These are phyloP conservation scores for Tephrocybe sp. DNA, from an alignment of 768 basidiomycete genomes.

Conservation along the genomic window DNA sequence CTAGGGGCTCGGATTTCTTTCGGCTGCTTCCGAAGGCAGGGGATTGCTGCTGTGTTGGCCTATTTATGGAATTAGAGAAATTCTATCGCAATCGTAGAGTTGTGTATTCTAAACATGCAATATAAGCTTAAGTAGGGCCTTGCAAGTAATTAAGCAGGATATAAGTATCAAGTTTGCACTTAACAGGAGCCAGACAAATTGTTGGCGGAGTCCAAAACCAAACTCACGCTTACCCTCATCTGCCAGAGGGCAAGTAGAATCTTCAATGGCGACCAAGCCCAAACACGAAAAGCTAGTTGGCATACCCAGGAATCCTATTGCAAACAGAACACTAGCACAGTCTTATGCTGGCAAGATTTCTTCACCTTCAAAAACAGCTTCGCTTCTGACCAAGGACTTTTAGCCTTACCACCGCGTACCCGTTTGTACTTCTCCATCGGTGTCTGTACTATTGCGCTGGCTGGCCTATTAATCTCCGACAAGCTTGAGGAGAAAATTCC, in stretches of 20 bases:
- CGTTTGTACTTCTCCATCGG: constrained; percentile 50
- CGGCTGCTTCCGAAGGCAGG: too few relatives aligned
- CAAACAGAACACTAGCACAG: constrained; percentile 32
- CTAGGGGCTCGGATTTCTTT: too few relatives aligned
- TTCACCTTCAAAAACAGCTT: neutral
- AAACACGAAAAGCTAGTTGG: constrained; percentile 7
- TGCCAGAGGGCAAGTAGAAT: neutral
- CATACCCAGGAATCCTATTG: constrained; percentile 14
- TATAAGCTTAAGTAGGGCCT: too few relatives aligned
- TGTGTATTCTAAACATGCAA: neutral
- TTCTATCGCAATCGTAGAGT: too few relatives aligned
- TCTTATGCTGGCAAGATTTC: constrained; percentile 33
- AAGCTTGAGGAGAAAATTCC: constrained; percentile 44
- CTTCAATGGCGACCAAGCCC: neutral
- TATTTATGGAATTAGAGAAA: neutral
- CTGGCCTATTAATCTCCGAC: constrained; percentile 48
- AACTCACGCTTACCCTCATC: neutral
- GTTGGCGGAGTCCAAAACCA: constrained; percentile 1
- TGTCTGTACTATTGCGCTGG: constrained; percentile 42
- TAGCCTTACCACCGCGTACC: constrained; percentile 53
- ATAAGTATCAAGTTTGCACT: too few relatives aligned
- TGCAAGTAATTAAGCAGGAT: too few relatives aligned
- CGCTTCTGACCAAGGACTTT: constrained; percentile 9
- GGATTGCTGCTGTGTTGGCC: too few relatives aligned
- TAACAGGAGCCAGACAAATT: neutral